Evolutionary conservation across 2,329 filamentous ascomycete species (phyloP).

Genomic region (Penicillium vulpinum): DNA sequence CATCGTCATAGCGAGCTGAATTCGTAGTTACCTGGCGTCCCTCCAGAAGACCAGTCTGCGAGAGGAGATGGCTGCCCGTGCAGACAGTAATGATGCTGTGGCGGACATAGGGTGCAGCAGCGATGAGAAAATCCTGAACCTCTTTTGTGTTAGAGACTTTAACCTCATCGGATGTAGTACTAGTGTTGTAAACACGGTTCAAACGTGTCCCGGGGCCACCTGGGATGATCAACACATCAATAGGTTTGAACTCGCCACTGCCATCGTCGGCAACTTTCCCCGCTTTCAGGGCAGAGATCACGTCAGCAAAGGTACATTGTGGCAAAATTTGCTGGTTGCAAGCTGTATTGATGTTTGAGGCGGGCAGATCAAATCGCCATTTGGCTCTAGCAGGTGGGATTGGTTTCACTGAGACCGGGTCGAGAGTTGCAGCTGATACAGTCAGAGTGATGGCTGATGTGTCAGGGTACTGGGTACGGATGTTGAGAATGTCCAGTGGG

Average conservation of each 20-base stretch:
- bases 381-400: background rate
- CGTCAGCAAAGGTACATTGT: constrained; percentile 7
- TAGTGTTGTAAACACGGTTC: background rate
- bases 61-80: constrained; percentile 5
- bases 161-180: background rate
- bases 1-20: constrained; percentile 2
- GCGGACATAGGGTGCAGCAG: constrained; percentile 6
- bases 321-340: constrained; percentile 10
- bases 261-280: background rate
- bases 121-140: constrained; percentile 1
- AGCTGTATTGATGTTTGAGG: background rate
- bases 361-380: constrained; percentile 4
- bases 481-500: constrained; percentile 12
- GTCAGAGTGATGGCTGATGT: constrained; percentile 6
- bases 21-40: constrained; percentile 2
- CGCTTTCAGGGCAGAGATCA: constrained; percentile 3
- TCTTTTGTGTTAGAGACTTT: constrained; percentile 6
- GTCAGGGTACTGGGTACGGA: constrained; percentile 4
- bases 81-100: constrained; percentile 10
- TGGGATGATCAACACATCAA: constrained; percentile 8
- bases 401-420: constrained; percentile 11
- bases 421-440: constrained; percentile 5
- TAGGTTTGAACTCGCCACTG: background rate
- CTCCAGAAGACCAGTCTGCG: constrained; percentile 5
- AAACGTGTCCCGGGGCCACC: constrained; percentile 5